Evolutionary conservation across 2,329 filamentous ascomycete genomes (phyloP).

Genomic region (Penicillium italicum): DNA sequence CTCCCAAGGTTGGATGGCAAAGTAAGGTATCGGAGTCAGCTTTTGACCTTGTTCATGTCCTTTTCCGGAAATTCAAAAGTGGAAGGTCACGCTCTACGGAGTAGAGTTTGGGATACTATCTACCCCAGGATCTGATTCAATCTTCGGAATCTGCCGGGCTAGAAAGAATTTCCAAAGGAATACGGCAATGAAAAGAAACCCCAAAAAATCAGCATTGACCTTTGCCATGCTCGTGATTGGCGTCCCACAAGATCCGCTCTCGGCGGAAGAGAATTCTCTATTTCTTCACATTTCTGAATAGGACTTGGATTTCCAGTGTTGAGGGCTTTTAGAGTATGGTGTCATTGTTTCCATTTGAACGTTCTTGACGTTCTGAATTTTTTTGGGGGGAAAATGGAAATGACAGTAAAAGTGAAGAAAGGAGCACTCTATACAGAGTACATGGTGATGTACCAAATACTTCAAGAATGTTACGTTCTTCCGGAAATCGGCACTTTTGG

Average conservation of each 20-base stretch:
- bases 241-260: neutral
- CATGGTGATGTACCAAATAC: neutral
- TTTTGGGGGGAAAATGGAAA: too few species aligned
- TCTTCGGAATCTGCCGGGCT: neutral
- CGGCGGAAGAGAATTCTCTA: neutral
- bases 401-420: neutral
- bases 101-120: neutral
- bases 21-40: neutral
- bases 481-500: constrained; percentile 5
- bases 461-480: neutral
- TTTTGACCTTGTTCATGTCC: neutral
- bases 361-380: neutral
- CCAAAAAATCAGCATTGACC: too few species aligned
- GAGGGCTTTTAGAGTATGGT: neutral
- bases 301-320: neutral
- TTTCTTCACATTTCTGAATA: neutral
- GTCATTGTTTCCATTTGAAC: neutral
- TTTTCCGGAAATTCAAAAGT: neutral
- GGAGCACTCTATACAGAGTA: neutral
- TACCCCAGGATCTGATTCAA: neutral
- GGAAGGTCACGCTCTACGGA: neutral
- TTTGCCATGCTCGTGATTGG: neutral
- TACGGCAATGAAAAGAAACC: too few species aligned
- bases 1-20: neutral
- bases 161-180: neutral